Evolutionary conservation across 139 green algal species (phyloP).

Genomic region (Micromonas commoda): DNA sequence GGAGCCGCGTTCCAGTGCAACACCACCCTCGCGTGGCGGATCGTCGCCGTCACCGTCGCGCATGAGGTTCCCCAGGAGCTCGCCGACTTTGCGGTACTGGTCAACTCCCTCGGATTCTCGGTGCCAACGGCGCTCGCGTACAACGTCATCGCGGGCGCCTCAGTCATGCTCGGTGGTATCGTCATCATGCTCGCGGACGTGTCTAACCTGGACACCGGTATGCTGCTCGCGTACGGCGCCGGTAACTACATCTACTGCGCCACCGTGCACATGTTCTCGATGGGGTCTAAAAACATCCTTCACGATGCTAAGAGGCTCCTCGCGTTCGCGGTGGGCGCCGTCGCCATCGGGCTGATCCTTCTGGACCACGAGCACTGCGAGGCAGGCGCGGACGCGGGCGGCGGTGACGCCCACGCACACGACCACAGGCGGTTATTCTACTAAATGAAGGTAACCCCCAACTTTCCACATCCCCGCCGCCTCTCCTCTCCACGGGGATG

Average conservation of each 20-base stretch:
- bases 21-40: not conserved
- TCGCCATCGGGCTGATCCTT: not conserved
- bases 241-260: conserved; percentile 5
- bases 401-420: not conserved
- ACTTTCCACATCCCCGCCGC: too few species aligned
- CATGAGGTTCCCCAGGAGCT: not conserved
- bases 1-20: conserved; percentile 5
- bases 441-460: too few species aligned
- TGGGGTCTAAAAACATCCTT: not conserved
- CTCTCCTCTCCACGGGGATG: too few species aligned
- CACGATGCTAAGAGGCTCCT: not conserved
- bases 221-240: not conserved
- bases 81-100: not conserved
- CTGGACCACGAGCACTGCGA: conserved; percentile 14
- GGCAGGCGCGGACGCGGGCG: not conserved
- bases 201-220: not conserved
- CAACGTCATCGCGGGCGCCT: not conserved
- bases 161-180: conserved; percentile 1
- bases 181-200: not conserved
- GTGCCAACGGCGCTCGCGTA: not conserved
- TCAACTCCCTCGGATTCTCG: not conserved
- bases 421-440: too few species aligned
- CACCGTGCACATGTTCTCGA: not conserved
- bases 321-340: not conserved
- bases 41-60: not conserved